These are phyloP conservation scores for Rhytidiadelphus loreus DNA, from an alignment of 225 moss, liverwort and hornwort species.

Conservation along the genomic window DNA sequence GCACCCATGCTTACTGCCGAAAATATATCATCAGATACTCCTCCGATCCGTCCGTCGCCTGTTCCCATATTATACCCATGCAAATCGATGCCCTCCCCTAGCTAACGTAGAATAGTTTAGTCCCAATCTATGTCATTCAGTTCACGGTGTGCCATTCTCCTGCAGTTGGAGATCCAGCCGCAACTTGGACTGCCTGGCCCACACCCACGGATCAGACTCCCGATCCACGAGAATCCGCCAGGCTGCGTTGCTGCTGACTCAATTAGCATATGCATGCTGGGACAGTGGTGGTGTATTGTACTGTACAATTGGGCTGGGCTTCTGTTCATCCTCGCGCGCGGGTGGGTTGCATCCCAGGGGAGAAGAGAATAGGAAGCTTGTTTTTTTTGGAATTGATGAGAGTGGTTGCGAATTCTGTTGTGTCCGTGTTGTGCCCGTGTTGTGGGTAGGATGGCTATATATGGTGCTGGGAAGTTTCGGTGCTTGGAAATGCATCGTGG, in stretches of 20 bases:
- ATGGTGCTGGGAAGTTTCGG: not conserved
- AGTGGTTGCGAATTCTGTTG: not conserved
- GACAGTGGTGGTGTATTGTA: not conserved
- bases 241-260: not conserved
- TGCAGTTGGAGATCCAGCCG: not conserved
- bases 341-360: not conserved
- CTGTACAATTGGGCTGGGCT: not conserved
- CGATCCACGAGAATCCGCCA: not conserved
- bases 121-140: not conserved
- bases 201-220: not conserved
- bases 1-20: not conserved
- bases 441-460: not conserved
- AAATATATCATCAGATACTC: not conserved
- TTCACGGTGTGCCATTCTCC: not conserved
- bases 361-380: too few species aligned
- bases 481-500: not conserved
- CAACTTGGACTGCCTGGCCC: not conserved
- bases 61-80: not conserved
- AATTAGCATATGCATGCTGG: not conserved
- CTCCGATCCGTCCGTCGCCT: not conserved
- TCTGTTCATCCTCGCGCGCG: not conserved
- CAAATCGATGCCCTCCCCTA: not conserved
- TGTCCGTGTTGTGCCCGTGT: not conserved
- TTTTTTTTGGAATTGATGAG: not conserved
- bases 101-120: not conserved